phyloP scores from a whole-genome alignment of 2,329 filamentous ascomycete genomes.

The Aspergillus udagawae region DNA sequence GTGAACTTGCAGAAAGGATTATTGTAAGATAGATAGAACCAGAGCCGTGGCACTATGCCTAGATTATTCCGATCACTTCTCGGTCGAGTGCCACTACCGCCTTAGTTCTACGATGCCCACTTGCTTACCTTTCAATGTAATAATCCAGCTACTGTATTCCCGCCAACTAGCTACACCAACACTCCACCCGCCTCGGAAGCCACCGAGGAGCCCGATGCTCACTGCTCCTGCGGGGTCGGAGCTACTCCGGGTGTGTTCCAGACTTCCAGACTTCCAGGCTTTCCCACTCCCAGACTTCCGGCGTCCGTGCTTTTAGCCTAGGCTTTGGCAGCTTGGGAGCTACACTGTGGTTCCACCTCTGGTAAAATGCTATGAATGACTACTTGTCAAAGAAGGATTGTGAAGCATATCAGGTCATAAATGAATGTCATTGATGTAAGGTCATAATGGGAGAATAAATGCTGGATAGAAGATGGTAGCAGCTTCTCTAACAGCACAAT shows the following conservation, averaged over 20 bases:
- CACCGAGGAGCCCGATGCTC: background rate
- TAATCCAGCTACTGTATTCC: background rate
- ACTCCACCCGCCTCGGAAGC: too few species aligned
- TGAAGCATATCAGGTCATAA: too few species aligned
- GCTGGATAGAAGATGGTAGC: too few species aligned
- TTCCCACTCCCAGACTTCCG: constrained; percentile 1
- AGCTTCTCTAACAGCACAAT: background rate
- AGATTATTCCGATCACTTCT: background rate
- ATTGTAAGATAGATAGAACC: too few species aligned
- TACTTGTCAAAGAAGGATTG: too few species aligned
- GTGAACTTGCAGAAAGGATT: constrained; percentile 2
- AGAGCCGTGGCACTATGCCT: too few species aligned
- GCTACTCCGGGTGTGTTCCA: constrained; percentile 11
- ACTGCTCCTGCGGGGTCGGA: constrained; percentile 6
- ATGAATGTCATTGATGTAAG: background rate
- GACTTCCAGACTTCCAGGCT: background rate
- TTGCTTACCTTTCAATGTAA: background rate
- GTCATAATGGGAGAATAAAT: background rate
- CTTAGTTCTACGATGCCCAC: too few species aligned
- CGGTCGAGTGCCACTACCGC: constrained; percentile 5
- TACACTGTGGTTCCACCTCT: too few species aligned
- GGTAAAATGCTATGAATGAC: too few species aligned
- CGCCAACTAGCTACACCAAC: too few species aligned
- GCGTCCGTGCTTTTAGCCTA: background rate
- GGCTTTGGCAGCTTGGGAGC: background rate